A percentile compares a stretch with the other conserved stretches of the same genome.
phyloP scores from a whole-genome alignment of 1,284 basidiomycete genomes.

The Volvariella volvacea region DNA sequence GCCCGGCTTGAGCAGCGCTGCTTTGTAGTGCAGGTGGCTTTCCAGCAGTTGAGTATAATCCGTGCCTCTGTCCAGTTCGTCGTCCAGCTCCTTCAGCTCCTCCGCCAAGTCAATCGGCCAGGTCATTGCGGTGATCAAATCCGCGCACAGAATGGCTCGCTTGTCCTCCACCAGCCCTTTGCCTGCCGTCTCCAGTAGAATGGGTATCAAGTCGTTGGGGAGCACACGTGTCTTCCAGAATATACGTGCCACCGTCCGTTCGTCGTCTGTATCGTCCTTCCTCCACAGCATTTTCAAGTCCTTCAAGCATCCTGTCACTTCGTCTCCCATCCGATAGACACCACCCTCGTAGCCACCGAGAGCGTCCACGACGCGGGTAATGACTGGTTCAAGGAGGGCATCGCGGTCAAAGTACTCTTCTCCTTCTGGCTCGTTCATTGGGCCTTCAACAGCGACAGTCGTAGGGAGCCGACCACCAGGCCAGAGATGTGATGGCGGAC shows the following conservation, averaged over 20 bases:
- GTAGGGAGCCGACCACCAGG: not conserved
- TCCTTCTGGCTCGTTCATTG: slow-evolving; percentile 2
- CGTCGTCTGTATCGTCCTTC: slow-evolving; percentile 92
- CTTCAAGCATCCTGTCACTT: slow-evolving; percentile 78
- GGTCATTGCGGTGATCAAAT: slow-evolving; percentile 90
- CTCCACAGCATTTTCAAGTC: slow-evolving; percentile 94
- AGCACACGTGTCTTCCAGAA: slow-evolving; percentile 82
- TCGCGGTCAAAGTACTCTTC: slow-evolving; percentile 31
- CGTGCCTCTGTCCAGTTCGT: slow-evolving; percentile 65
- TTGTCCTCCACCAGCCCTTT: slow-evolving; percentile 76
- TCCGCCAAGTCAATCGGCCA: slow-evolving; percentile 95
- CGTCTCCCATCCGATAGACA: slow-evolving; percentile 78
- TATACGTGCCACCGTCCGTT: slow-evolving; percentile 87
- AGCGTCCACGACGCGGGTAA: slow-evolving; percentile 68
- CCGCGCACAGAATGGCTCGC: slow-evolving; percentile 79
- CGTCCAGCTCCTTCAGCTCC: slow-evolving; percentile 86
- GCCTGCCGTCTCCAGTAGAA: slow-evolving; percentile 75
- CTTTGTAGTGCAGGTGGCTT: slow-evolving; percentile 86
- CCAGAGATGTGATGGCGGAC: not conserved
- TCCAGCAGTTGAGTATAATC: slow-evolving; percentile 82
- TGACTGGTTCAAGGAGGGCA: slow-evolving; percentile 54
- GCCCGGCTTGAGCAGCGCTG: slow-evolving; percentile 58
- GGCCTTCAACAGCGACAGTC: not conserved
- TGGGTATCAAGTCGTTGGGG: slow-evolving; percentile 79
- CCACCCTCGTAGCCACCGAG: slow-evolving; percentile 67